Evolutionary conservation across 495 filamentous ascomycete genomes (phyloP), one percentile per base, ranked within the genome.

Genomic region (Schizothecium vesticola): DNA sequence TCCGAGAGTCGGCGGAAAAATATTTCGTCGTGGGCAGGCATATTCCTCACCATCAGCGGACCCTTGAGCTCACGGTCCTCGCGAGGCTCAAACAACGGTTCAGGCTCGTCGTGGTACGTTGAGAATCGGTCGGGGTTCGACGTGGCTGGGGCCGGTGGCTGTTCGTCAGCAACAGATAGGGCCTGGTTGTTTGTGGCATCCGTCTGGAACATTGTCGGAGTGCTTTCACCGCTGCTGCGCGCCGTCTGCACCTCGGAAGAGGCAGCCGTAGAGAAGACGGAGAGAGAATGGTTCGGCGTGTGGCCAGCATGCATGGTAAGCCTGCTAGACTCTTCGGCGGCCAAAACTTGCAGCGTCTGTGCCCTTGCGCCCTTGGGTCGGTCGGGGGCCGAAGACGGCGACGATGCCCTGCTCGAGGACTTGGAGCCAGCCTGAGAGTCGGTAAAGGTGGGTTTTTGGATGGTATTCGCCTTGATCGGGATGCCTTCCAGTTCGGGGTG

Each of bases 291-390:
- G 56, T 75, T 82, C 19, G 82, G 82, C 1, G 81, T 83, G 62
- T 84, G 80, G 25, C 82, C 82, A 11, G 82, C 82, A 59, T 83
- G 80, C 80, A 84, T 83, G 1, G 74, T 83, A 21, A 83, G 80
- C 36, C 82, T 77, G 33, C 72, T 74, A 22, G 74, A 72, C 63
- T 79, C 82, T 3, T 75, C 69, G n/a, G 80, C 79, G 22, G 73
- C 71, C 61, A 84, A 72, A 16, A 80, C 76, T 66, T 80, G 76
- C 64, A 80, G 71, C 7, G 79, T 81, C 65, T 78, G 76, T 43
- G 75, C 77, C 59, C 76, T 78, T 9, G 76, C 74, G 16, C 43
- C 68, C 28, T 36, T 70, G 55, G 70, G 60, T 13, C 66, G 29
- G 28, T 36, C 65, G 24, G 74, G 69, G 22, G 56, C 58, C 11